These are phyloP conservation scores for Paramecium octaurelia DNA, from an alignment of 73 alveolate species.

Conservation along the genomic window DNA sequence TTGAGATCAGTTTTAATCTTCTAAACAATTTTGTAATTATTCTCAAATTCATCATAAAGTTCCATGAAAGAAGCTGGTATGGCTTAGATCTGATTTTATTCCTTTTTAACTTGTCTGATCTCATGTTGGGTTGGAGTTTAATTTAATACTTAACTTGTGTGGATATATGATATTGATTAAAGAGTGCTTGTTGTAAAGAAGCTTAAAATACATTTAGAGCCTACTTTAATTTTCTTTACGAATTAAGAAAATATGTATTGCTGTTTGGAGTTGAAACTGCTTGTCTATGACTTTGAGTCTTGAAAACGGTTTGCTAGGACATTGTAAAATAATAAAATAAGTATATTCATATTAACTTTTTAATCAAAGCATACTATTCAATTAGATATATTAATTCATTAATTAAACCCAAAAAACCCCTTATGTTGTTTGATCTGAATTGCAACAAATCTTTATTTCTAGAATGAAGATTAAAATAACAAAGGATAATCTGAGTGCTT, in stretches of 20 bases:
- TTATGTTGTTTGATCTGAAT: neutral
- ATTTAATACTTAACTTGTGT: neutral
- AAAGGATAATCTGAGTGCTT: neutral
- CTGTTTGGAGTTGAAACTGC: neutral
- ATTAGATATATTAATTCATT: neutral
- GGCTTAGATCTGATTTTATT: neutral
- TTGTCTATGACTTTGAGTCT: neutral
- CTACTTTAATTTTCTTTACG: neutral
- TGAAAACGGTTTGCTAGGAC: neutral
- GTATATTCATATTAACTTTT: neutral
- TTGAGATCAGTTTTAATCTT: neutral
- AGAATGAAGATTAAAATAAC: neutral
- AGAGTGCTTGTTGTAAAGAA: neutral
- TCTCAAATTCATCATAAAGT: slow-evolving; percentile 17
- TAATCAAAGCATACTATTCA: neutral
- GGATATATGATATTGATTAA: neutral
- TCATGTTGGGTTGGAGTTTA: neutral
- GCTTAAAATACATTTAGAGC: neutral
- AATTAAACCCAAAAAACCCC: neutral
- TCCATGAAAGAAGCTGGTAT: neutral
- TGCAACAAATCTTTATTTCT: neutral
- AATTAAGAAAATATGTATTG: neutral
- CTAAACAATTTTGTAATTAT: neutral
- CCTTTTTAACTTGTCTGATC: neutral
- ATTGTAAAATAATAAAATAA: neutral